Conservation (phyloP, 2,329 filamentous ascomycete species). For the Aspergillus sclerotialis region DNA sequence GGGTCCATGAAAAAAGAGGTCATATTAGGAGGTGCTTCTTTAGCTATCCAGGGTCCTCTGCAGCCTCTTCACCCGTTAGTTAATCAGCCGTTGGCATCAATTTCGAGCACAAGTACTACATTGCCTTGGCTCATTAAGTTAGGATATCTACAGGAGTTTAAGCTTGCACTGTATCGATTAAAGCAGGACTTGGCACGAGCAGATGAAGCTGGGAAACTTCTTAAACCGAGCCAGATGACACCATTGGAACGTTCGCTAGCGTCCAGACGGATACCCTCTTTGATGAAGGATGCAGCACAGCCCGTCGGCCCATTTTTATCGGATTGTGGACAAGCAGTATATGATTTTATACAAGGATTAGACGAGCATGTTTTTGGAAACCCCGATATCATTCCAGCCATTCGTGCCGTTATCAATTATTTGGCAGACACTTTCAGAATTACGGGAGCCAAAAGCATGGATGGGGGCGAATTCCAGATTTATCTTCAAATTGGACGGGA, state of each 20-base stretch:
- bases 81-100: conserved; percentile 31
- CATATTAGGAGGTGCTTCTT: conserved; percentile 16
- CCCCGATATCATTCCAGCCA: conserved; percentile 16
- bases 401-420: conserved; percentile 32
- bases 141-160: conserved; percentile 31
- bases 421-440: conserved; percentile 45
- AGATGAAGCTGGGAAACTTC: conserved; percentile 23
- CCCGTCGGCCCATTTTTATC: conserved; percentile 32
- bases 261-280: conserved; percentile 29
- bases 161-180: conserved; percentile 28
- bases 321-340: conserved; percentile 29
- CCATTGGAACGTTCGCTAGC: conserved; percentile 35
- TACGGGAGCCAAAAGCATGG: conserved; percentile 35
- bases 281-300: conserved; percentile 37
- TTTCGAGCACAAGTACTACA: conserved; percentile 16
- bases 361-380: conserved; percentile 18
- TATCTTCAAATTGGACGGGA: conserved; percentile 41
- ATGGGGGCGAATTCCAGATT: conserved; percentile 49
- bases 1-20: conserved; percentile 14
- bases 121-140: conserved; percentile 18
- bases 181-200: conserved; percentile 26
- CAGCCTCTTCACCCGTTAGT: conserved; percentile 34
- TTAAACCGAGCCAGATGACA: conserved; percentile 38
- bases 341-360: conserved; percentile 26
- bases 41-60: conserved; percentile 17